Base-by-base conservation (phyloP, 495 filamentous ascomycete species). In the Talaromyces wortmannii region DNA sequence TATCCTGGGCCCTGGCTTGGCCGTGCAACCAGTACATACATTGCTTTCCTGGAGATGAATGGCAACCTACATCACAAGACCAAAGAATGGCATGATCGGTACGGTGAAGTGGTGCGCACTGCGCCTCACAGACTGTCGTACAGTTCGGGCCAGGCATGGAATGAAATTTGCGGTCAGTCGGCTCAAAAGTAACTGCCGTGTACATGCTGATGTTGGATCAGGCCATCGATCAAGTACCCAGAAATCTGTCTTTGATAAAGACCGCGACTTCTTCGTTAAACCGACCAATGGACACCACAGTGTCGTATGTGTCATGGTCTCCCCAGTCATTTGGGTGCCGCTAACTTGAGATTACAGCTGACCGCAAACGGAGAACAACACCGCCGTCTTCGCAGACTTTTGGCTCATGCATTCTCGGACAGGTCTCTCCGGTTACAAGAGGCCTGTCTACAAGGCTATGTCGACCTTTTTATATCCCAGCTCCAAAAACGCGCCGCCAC, bases 341-440 rank as follows among this genome's bases (percentile, higher is more conserved):
- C 13, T 40, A 13, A 40, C 36, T 13, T 40, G 36, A 40, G 2
- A 40, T 40, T 44, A 45, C 5, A 53, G 52, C 54, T 69, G 31
- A 65, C 61, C 7, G 68, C 74, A 10, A 71, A 78, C 48, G 68
- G 78, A 13, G 59, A 57, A 0, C 61, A 68, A n/a, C 81, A 83
- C 55, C 58, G 68, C 0, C 69, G 77, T 0, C 67, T 75, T 59
- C 63, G 73, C 13, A 64, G 70, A 10, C 54, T 79, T 3, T 58
- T 82, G 4, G 65, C 71, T 1, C 64, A 70, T 47, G 75, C 76
- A 0, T 74, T 82, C 23, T 78, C 78, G 0, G 77, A 78, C 10
- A 65, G 65, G 23, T 74, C 77, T 0, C 61, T 80, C 18, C 62
- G 68, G 46, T 61, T 64, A 0, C 71, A 78, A 46, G 68, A 70